A percentile compares a stretch with the other conserved stretches of the same genome.
Conservation (phyloP, 1,139 yeast species). For the Geotrichum cucujoidarum region DNA sequence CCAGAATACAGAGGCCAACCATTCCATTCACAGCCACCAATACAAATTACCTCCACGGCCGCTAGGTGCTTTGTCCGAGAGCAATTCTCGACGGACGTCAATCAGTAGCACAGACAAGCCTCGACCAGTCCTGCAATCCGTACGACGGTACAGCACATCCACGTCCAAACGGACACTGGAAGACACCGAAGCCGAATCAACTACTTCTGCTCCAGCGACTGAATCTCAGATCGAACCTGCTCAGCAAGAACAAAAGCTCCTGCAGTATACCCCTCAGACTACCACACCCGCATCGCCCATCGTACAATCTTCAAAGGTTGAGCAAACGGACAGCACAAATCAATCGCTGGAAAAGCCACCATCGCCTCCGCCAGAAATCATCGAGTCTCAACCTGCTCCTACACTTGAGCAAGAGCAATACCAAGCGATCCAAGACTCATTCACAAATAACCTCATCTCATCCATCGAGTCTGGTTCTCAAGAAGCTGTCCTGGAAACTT, state of each 20-base stretch:
- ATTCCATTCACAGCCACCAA: conserved; percentile 21
- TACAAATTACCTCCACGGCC: background rate
- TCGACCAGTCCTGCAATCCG: background rate
- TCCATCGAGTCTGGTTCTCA: conserved; percentile 9
- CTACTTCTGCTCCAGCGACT: conserved; percentile 3
- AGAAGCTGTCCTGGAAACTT: conserved; percentile 6
- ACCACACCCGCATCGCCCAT: background rate
- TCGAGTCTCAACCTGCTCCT: background rate
- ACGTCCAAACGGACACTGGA: no score
- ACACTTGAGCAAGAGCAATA: background rate
- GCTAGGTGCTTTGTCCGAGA: background rate
- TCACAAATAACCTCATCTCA: background rate
- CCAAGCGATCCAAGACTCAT: background rate
- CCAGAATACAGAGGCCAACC: conserved; percentile 17
- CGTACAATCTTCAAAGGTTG: background rate
- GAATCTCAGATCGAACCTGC: conserved; percentile 6
- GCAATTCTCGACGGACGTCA: conserved; percentile 2
- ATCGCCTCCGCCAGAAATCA: background rate
- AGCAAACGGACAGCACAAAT: background rate
- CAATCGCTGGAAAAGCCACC: background rate
- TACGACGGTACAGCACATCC: conserved; percentile 9
- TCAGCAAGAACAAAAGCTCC: background rate
- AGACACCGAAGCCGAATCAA: background rate
- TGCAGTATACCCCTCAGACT: background rate
- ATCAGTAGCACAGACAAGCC: conserved; percentile 3